Base-by-base conservation (phyloP, 495 filamentous ascomycete genomes). In the Penicillium malachiteum region DNA sequence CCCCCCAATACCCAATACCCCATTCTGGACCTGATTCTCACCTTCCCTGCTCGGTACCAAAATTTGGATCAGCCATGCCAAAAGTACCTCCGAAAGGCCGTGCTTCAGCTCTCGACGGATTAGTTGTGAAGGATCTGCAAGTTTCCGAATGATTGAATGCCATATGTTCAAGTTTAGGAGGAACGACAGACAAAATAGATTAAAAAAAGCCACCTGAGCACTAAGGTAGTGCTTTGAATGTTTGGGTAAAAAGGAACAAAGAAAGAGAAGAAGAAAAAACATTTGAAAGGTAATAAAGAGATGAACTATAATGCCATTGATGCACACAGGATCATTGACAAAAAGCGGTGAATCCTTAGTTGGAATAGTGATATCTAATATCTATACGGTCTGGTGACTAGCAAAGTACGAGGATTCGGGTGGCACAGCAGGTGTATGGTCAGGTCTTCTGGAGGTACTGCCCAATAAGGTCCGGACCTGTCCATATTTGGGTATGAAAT, bases 261-360 rank as follows among this genome's bases (percentile, higher is more conserved):
- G 18, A 16, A 21, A 43, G 40, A 12, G 40, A 12, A 43, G 18
- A 16, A 43, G 11, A 16, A 16, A n/a, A 42, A 6, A 6, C 13
- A n/a, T n/a, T 5, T 42, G 39, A 13, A 13, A 42, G 5, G 33
- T 7, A 42, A 34, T 31, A 39, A 11, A 39, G 17, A 18, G 18
- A 44, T n/a, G 33, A 35, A 44, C 45, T 17, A 40, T 48, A 30
- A 48, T 48, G 46, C 9, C 26, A 33, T 26, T 26, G 21, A 26
- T 26, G 21, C 21, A 26, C n/a, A 26, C 21, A 26, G 21, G 21
- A 26, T 26, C 35, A 39, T 37, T 13, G 34, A 9, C 34, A 59
- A 67, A 50, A 64, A 67, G 65, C 60, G 59, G 59, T 68, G 65
- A 61, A 66, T 56, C n/a, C 48, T 35, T 37, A 48, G 57, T 56